Conservation (phyloP, 2,329 filamentous ascomycete species). For the Fusarium sp. region DNA sequence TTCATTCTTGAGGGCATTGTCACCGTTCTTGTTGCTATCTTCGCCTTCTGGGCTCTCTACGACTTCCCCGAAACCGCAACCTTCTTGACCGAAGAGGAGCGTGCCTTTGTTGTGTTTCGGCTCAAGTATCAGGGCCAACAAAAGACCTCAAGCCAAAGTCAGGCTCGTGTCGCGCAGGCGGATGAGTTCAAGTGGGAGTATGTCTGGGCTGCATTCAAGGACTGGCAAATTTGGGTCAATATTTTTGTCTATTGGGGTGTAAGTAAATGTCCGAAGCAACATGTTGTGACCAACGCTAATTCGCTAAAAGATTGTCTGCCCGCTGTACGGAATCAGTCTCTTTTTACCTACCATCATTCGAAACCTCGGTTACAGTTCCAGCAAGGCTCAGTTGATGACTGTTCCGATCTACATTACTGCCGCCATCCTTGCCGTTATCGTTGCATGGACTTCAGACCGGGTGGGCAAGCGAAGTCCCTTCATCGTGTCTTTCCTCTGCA, state of each 20-base stretch:
- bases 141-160: constrained; percentile 26
- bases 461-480: constrained; percentile 69
- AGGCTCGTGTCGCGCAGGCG: constrained; percentile 68
- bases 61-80: constrained; percentile 86
- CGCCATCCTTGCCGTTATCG: constrained; percentile 68
- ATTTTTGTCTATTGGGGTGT: constrained; percentile 77
- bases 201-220: constrained; percentile 78
- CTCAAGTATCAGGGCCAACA: constrained; percentile 74
- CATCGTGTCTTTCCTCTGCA: constrained; percentile 66
- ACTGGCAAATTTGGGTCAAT: constrained; percentile 82
- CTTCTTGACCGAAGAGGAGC: constrained; percentile 81
- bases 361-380: constrained; percentile 69
- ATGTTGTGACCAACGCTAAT: background rate
- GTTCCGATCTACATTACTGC: constrained; percentile 74
- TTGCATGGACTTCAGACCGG: constrained; percentile 70
- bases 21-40: constrained; percentile 76
- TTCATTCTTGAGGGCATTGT: constrained; percentile 79
- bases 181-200: constrained; percentile 84
- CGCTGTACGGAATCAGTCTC: constrained; percentile 70
- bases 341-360: constrained; percentile 76
- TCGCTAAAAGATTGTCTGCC: constrained; percentile 62
- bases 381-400: constrained; percentile 76
- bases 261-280: constrained; percentile 45
- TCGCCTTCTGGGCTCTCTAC: constrained; percentile 79
- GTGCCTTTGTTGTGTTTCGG: constrained; percentile 78